These are phyloP conservation scores for Penicillium decumbens DNA, from an alignment of 2,329 filamentous ascomycete genomes.

Conservation along the genomic window DNA sequence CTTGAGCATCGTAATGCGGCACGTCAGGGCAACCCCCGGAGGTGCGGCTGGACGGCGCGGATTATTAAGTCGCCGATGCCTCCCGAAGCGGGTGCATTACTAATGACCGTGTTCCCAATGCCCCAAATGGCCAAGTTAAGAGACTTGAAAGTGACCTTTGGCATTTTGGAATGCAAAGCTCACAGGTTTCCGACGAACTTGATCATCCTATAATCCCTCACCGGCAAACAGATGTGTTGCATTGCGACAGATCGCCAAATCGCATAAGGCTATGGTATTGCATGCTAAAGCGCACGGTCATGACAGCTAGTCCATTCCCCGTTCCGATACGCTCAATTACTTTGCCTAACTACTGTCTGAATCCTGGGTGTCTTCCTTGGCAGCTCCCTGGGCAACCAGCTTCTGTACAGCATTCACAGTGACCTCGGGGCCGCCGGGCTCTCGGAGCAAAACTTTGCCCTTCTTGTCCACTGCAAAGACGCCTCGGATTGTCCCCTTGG, in stretches of 20 bases:
- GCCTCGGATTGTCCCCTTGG: conserved; percentile 75
- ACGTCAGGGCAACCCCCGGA: conserved; percentile 13
- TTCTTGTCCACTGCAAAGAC: conserved; percentile 81
- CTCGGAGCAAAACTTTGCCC: conserved; percentile 71
- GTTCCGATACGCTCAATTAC: neutral
- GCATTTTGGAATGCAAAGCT: neutral
- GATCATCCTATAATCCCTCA: neutral
- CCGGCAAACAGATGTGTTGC: neutral
- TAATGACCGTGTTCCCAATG: conserved; percentile 1
- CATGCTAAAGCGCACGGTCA: neutral
- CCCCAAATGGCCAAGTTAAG: too few relatives aligned
- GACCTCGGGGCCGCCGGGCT: conserved; percentile 69
- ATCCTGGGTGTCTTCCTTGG: conserved; percentile 7
- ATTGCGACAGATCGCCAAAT: neutral
- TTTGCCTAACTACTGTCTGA: conserved; percentile 6
- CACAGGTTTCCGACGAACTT: neutral
- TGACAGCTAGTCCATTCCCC: neutral
- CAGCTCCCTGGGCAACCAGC: conserved; percentile 53
- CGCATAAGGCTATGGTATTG: neutral
- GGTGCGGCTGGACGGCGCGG: conserved; percentile 11
- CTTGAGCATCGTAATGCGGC: conserved; percentile 11
- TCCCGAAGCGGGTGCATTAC: conserved; percentile 4
- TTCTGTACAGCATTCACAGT: conserved; percentile 74
- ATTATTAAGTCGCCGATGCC: conserved; percentile 10
- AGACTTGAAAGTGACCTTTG: neutral